Evolutionary conservation across 2,329 filamentous ascomycete species (phyloP).

Genomic region (Pyrenochaeta sp.): DNA sequence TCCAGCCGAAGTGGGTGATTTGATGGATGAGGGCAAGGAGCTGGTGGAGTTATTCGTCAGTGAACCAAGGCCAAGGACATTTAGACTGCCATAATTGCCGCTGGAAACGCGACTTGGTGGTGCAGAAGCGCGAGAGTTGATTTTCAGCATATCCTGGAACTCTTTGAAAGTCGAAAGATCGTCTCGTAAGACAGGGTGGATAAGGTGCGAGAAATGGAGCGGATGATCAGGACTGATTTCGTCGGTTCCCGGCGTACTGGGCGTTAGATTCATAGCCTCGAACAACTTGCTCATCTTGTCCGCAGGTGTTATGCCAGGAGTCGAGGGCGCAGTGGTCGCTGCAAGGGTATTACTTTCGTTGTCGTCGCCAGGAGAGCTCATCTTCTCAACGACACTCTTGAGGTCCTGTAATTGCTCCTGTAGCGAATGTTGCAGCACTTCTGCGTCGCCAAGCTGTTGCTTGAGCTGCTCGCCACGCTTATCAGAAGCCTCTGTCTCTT

Average conservation of each 20-base stretch:
- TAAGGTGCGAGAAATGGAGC: slow-evolving; percentile 80
- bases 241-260: slow-evolving; percentile 57
- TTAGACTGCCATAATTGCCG: slow-evolving; percentile 72
- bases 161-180: slow-evolving; percentile 86
- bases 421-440: slow-evolving; percentile 84
- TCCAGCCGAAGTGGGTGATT: slow-evolving; percentile 40
- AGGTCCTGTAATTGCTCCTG: slow-evolving; percentile 93
- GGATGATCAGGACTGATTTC: slow-evolving; percentile 69
- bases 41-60: slow-evolving; percentile 61
- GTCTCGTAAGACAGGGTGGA: slow-evolving; percentile 82
- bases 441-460: slow-evolving; percentile 84
- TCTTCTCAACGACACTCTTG: slow-evolving; percentile 90
- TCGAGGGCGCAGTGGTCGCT: slow-evolving; percentile 74
- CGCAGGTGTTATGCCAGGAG: slow-evolving; percentile 70
- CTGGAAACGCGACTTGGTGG: slow-evolving; percentile 74
- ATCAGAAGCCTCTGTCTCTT: slow-evolving; percentile 80
- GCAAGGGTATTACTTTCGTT: slow-evolving; percentile 71
- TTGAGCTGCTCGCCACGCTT: slow-evolving; percentile 89
- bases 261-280: slow-evolving; percentile 66
- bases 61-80: slow-evolving; percentile 64
- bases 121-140: slow-evolving; percentile 65
- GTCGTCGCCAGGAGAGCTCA: slow-evolving; percentile 78
- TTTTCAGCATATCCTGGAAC: slow-evolving; percentile 78
- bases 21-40: slow-evolving; percentile 64
- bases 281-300: slow-evolving; percentile 68